Evolutionary conservation across 2,329 filamentous ascomycete species (phyloP).

Genomic region (Emydomyces testavorans): DNA sequence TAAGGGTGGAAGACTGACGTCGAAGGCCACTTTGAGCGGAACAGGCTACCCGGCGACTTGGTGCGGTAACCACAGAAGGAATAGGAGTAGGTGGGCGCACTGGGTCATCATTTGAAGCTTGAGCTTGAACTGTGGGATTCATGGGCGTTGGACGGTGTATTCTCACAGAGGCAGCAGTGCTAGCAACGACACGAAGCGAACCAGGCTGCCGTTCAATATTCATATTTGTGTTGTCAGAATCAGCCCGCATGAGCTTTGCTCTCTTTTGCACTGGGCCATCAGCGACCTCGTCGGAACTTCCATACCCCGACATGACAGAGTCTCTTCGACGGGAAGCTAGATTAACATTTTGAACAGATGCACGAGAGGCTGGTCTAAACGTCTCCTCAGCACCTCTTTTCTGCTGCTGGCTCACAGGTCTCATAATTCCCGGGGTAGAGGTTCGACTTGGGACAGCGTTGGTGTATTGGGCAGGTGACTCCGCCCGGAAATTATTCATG

Average conservation of each 20-base stretch:
- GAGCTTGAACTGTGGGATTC: conserved; percentile 28
- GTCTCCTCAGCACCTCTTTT: conserved; percentile 31
- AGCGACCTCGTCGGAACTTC: conserved; percentile 56
- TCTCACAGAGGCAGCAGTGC: conserved; percentile 76
- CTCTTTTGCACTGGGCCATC: conserved; percentile 60
- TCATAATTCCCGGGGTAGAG: conserved; percentile 28
- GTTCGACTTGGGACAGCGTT: conserved; percentile 27
- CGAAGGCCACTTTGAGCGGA: conserved; percentile 43
- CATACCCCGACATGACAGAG: conserved; percentile 49
- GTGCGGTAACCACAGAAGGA: conserved; percentile 23
- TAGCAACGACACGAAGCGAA: conserved; percentile 78
- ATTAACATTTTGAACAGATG: conserved; percentile 38
- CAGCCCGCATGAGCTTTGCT: conserved; percentile 62
- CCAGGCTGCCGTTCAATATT: conserved; percentile 60
- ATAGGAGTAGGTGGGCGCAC: conserved; percentile 39
- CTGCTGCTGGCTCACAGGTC: conserved; percentile 19
- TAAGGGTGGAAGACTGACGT: conserved; percentile 47
- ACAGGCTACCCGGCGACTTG: conserved; percentile 23
- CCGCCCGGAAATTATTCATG: conserved; percentile 25
- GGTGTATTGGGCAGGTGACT: conserved; percentile 31
- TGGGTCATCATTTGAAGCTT: conserved; percentile 32
- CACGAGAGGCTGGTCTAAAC: conserved; percentile 51
- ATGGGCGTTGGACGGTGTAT: conserved; percentile 61
- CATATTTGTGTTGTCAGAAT: conserved; percentile 56
- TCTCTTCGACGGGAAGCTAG: conserved; percentile 23